Evolutionary conservation across 73 alveolate genomes (phyloP).

Genomic region (Tetrahymena elliotti): DNA sequence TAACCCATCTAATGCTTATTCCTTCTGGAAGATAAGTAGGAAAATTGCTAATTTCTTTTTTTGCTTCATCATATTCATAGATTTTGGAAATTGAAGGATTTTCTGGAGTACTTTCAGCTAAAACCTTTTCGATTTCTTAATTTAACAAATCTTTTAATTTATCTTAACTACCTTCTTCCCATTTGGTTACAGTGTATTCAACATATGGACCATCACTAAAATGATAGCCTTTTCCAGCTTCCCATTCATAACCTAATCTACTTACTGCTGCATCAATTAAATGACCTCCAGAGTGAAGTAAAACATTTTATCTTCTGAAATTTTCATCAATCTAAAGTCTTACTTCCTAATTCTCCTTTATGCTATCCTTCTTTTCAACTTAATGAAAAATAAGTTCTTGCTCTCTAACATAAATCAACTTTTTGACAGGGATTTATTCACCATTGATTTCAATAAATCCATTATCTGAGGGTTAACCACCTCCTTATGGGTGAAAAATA

Average conservation of each 20-base stretch:
- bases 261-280: conserved; percentile 74
- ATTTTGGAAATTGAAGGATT: conserved; percentile 38
- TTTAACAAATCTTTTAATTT: conserved; percentile 36
- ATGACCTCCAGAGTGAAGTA: conserved; percentile 89
- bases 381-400: conserved; percentile 46
- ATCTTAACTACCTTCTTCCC: conserved; percentile 51
- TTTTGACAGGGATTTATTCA: conserved; percentile 13
- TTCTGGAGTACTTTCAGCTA: conserved; percentile 46
- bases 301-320: conserved; percentile 57
- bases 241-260: conserved; percentile 53
- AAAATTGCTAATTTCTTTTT: conserved; percentile 50
- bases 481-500: conserved; percentile 92
- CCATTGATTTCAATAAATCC: conserved; percentile 58
- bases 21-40: conserved; percentile 73
- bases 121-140: conserved; percentile 37
- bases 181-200: conserved; percentile 68
- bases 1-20: conserved; percentile 55
- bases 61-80: conserved; percentile 53
- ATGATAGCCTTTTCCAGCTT: conserved; percentile 88
- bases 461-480: conserved; percentile 87
- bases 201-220: conserved; percentile 82
- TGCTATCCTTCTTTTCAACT: conserved; percentile 26
- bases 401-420: conserved; percentile 13
- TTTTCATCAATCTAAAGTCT: conserved; percentile 56
- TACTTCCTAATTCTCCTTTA: conserved; percentile 38